Conservation (phyloP, 2,329 filamentous ascomycete species). For the Blumeria hordei region DNA sequence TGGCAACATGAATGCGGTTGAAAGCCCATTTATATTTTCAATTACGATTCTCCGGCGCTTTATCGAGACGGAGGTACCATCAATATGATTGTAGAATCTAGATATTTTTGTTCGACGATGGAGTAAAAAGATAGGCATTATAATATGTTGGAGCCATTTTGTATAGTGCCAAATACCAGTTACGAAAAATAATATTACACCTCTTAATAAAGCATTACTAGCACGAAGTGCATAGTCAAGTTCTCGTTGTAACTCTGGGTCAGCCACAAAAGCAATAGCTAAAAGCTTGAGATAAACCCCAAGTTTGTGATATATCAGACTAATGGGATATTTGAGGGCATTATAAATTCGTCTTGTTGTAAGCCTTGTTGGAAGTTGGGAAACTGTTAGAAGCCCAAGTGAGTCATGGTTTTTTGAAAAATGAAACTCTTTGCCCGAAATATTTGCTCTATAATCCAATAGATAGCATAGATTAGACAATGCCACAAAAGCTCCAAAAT, state of each 20-base stretch:
- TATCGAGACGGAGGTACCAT: constrained; percentile 23
- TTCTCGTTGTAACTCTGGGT: constrained; percentile 27
- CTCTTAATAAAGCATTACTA: constrained; percentile 14
- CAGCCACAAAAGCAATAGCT: constrained; percentile 24
- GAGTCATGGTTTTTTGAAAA: constrained; percentile 4
- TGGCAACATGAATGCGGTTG: constrained; percentile 21
- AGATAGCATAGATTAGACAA: constrained; percentile 6
- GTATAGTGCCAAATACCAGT: constrained; percentile 24
- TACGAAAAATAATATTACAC: constrained; percentile 16
- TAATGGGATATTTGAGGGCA: constrained; percentile 7
- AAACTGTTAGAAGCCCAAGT: constrained; percentile 4
- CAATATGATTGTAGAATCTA: constrained; percentile 22
- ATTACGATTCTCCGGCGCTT: constrained; percentile 23
- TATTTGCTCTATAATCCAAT: constrained; percentile 2
- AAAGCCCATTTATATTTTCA: constrained; percentile 22
- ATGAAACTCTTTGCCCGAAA: constrained; percentile 2
- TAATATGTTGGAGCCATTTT: constrained; percentile 20
- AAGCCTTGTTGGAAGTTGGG: constrained; percentile 2
- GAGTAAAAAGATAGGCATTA: constrained; percentile 14
- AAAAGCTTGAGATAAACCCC: constrained; percentile 23
- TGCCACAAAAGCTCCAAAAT: constrained; percentile 9
- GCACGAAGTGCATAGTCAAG: constrained; percentile 20
- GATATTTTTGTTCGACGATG: constrained; percentile 23
- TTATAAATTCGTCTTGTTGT: constrained; percentile 2
- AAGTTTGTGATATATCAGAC: constrained; percentile 18